phyloP scores from a whole-genome alignment of 441 rosid species.

The Francoa sonchifolia region DNA sequence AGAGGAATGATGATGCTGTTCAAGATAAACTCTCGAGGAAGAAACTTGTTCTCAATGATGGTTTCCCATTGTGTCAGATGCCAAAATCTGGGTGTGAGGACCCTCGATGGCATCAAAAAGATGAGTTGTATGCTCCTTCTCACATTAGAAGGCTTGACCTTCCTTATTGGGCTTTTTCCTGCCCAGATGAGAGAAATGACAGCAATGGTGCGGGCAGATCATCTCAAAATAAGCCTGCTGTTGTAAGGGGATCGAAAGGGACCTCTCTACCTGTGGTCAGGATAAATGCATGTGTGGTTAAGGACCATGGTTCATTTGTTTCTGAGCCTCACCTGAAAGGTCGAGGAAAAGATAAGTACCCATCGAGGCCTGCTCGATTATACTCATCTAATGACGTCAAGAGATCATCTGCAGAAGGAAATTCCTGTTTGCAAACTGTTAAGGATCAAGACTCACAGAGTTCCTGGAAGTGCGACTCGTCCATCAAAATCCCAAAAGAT shows the following conservation, averaged over 20 bases:
- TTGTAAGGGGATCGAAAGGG: constrained; percentile 64
- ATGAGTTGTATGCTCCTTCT: constrained; percentile 72
- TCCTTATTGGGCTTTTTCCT: constrained; percentile 85
- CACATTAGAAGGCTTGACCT: constrained; percentile 81
- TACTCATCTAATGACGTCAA: constrained; percentile 48
- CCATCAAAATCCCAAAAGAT: constrained; percentile 50
- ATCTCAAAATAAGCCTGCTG: constrained; percentile 36
- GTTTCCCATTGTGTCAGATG: constrained; percentile 91
- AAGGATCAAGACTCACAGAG: constrained; percentile 34
- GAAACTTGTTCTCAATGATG: constrained; percentile 85
- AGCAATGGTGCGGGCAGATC: constrained; percentile 22
- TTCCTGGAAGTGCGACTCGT: constrained; percentile 34
- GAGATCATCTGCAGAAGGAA: constrained; percentile 54
- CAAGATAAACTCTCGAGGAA: constrained; percentile 52
- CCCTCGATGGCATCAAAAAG: constrained; percentile 87
- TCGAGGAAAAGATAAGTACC: constrained; percentile 58
- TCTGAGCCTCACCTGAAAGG: constrained; percentile 60
- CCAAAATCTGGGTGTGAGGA: constrained; percentile 82
- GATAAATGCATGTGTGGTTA: constrained; percentile 95
- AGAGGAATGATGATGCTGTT: constrained; percentile 64
- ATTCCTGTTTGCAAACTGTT: constrained; percentile 34
- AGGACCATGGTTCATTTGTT: constrained; percentile 76
- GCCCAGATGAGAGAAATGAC: constrained; percentile 64
- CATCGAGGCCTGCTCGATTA: constrained; percentile 59
- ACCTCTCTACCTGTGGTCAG: constrained; percentile 67